A percentile compares a stretch with the other conserved stretches of the same genome.
Conservation (phyloP, 345 rosid genomes). For the Bretschneidera sinensis region DNA sequence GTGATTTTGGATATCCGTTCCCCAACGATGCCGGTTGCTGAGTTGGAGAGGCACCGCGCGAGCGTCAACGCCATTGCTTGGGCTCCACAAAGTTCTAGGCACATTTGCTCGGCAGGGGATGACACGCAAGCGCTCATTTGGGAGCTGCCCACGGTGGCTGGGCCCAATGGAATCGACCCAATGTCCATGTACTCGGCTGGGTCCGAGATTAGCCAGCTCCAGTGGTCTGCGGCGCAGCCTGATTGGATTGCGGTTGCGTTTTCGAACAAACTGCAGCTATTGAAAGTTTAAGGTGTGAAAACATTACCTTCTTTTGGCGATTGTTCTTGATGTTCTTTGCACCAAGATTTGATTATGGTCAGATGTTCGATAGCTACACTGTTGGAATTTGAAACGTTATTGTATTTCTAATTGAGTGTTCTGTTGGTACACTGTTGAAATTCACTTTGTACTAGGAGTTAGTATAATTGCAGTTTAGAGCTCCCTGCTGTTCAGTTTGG, state of each 20-base stretch:
- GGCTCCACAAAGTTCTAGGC: slow-evolving; percentile 80
- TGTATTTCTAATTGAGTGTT: not conserved
- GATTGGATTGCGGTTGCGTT: slow-evolving; percentile 94
- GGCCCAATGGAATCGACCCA: slow-evolving; percentile 93
- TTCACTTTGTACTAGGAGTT: not conserved
- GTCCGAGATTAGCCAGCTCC: slow-evolving; percentile 86
- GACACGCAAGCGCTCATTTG: slow-evolving; percentile 80
- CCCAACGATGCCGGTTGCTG: slow-evolving; percentile 68
- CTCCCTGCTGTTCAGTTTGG: not conserved
- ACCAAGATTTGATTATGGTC: not conserved
- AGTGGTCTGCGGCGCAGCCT: slow-evolving; percentile 80
- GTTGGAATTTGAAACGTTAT: not conserved
- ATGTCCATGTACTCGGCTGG: slow-evolving; percentile 78
- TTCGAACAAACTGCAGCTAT: slow-evolving; percentile 79
- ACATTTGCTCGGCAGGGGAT: slow-evolving; percentile 87
- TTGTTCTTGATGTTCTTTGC: not conserved
- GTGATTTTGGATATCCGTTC: slow-evolving; percentile 73
- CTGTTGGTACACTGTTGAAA: not conserved
- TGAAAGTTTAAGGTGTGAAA: slow-evolving; percentile 62
- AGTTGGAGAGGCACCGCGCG: slow-evolving; percentile 64
- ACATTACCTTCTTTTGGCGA: too few species aligned
- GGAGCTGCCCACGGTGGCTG: slow-evolving; percentile 89
- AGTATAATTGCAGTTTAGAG: not conserved
- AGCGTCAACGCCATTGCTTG: slow-evolving; percentile 74
- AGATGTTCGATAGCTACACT: not conserved